Evolutionary conservation across 345 rosid species (phyloP).

Genomic region (Conringia planisiliqua): DNA sequence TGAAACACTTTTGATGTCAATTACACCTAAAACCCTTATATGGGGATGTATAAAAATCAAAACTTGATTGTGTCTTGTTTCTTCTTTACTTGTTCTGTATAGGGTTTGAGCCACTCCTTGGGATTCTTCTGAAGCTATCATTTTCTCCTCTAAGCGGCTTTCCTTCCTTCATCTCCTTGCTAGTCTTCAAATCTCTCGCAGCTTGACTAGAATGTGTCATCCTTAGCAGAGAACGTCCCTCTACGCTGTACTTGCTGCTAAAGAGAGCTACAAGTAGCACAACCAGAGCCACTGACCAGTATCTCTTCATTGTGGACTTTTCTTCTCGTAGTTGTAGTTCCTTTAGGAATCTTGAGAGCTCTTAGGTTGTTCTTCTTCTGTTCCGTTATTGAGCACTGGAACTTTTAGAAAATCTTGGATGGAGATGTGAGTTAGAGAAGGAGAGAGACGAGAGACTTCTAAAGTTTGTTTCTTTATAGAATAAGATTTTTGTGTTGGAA

Average conservation of each 20-base stretch:
- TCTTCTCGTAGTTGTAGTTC: background rate
- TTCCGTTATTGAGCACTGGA: background rate
- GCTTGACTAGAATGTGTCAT: conserved; percentile 5
- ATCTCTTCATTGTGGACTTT: conserved; percentile 24
- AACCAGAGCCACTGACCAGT: conserved; percentile 12
- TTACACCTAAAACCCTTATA: background rate
- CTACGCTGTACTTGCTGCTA: conserved; percentile 23
- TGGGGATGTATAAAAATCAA: conserved; percentile 1
- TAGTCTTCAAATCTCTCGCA: conserved; percentile 17
- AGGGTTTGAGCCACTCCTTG: conserved; percentile 33
- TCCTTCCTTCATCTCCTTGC: conserved; percentile 13
- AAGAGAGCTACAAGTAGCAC: conserved; percentile 28
- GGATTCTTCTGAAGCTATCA: conserved; percentile 28
- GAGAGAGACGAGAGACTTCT: conserved; percentile 6
- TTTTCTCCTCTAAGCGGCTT: conserved; percentile 18
- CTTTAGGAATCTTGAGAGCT: background rate
- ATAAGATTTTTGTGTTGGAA: conserved; percentile 7
- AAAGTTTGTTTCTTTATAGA: conserved; percentile 16
- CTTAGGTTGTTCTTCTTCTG: background rate
- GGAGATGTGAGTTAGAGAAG: conserved; percentile 18
- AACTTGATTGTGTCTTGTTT: background rate
- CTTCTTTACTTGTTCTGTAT: conserved; percentile 37
- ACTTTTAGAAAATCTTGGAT: background rate
- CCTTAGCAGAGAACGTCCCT: conserved; percentile 28
- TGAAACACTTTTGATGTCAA: conserved; percentile 17